Conservation (phyloP, 225 moss, liverwort and hornwort genomes). For the Polytrichum formosum region DNA sequence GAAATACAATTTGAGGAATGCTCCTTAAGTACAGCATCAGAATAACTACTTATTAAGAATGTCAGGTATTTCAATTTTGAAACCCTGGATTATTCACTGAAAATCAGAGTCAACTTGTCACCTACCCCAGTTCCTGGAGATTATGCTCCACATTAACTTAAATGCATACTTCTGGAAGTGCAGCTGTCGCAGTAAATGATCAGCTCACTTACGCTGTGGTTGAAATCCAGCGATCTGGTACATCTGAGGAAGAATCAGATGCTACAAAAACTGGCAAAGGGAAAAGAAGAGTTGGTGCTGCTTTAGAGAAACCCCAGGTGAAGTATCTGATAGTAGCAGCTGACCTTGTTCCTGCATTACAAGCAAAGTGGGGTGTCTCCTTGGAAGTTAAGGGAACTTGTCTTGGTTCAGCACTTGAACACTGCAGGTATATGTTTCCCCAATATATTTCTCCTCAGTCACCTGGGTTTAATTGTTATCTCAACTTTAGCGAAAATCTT, state of each 20-base stretch:
- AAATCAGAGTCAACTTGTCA: too few species aligned
- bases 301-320: constrained; percentile 48
- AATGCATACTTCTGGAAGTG: constrained; percentile 14
- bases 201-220: constrained; percentile 82
- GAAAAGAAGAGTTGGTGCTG: constrained; percentile 66
- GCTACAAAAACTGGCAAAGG: constrained; percentile 38
- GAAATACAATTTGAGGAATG: too few species aligned
- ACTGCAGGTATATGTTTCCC: constrained; percentile 53
- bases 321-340: constrained; percentile 80
- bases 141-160: not conserved
- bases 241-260: constrained; percentile 27
- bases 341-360: constrained; percentile 69
- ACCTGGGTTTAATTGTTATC: too few species aligned
- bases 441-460: too few species aligned
- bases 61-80: too few species aligned
- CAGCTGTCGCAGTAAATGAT: constrained; percentile 96
- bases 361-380: constrained; percentile 76
- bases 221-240: constrained; percentile 41
- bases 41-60: too few species aligned
- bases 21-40: too few species aligned
- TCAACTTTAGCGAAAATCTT: too few species aligned
- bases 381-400: constrained; percentile 81
- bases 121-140: not conserved
- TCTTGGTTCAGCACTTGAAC: constrained; percentile 78
- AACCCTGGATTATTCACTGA: too few species aligned